Base-by-base conservation (phyloP, 129 eudicot species). In the Tagetes erecta region DNA sequence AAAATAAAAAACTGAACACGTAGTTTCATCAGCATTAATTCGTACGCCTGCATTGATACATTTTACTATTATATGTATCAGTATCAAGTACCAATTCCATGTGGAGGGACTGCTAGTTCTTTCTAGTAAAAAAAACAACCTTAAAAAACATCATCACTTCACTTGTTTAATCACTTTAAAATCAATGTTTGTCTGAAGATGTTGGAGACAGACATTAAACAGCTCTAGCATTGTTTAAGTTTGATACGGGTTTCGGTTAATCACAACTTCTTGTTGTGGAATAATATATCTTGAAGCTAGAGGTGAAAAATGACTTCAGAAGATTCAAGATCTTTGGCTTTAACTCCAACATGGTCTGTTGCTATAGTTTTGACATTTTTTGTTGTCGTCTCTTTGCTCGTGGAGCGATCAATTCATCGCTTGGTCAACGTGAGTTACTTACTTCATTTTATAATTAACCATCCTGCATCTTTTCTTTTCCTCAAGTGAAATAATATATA, bases 321-420 rank as follows among this genome's bases (percentile, higher is more conserved):
- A 80, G 99, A 95, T 78, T 58, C 84, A 55, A 80, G 97, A 78
- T 91, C 99, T 59, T 78, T 95, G 84, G 99, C 96, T 76, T 84
- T 91, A 70, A 95, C 99, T 67, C 97, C 99, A 78, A 95, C 99
- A 74, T 95, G 99, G 99, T 95, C 99, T 68, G 99, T 95, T 71
- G 96, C 97, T 72, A 78, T 93, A 59, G 97, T 91, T 1, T 87
- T 95, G 86, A 91, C 99, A 12, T 46, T 91, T 76, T 95, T 95
- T 69, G 99, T 95, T 73, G 90, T 81, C 3, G 96, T 91, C 81
- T 95, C 97, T 4, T 85, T 95, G 94, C 90, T 95, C 45, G 87
- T 91, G 76, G 99, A 95, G 78, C 85, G 97, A 47, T 88, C 92
- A 20, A 91, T 95, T 84, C 89, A 91, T 73, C 96, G 96, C 44